phyloP scores from a whole-genome alignment of 208 protist species.

The Trypanosoma scelopori region DNA sequence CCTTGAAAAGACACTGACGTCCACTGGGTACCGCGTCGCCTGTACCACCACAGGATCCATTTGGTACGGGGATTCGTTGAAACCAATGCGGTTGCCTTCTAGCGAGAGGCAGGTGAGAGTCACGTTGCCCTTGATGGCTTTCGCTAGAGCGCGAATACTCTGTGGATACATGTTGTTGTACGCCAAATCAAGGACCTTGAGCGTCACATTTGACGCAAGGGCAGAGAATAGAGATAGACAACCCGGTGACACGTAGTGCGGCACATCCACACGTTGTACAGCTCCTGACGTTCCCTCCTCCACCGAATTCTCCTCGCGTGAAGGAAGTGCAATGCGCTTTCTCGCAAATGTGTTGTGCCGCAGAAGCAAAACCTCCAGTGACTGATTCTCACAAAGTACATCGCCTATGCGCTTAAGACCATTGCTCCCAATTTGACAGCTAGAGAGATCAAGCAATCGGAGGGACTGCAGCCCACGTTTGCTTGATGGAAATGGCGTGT shows the following conservation, averaged over 20 bases:
- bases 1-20: constrained; percentile 1
- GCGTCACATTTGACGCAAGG: constrained; percentile 45
- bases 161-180: constrained; percentile 58
- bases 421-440: constrained; percentile 58
- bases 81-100: constrained; percentile 69
- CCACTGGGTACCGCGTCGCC: constrained; percentile 24
- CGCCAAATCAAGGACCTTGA: constrained; percentile 63
- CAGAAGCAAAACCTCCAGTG: constrained; percentile 63
- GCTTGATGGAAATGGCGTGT: constrained; percentile 25
- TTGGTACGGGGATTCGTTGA: constrained; percentile 23
- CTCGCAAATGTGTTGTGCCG: constrained; percentile 66
- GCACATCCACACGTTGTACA: constrained; percentile 31
- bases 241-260: constrained; percentile 38
- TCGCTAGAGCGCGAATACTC: constrained; percentile 42
- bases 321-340: constrained; percentile 21
- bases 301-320: constrained; percentile 17
- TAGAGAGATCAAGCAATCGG: constrained; percentile 61
- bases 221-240: constrained; percentile 46
- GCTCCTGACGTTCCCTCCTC: constrained; percentile 22
- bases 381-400: constrained; percentile 48
- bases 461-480: constrained; percentile 67
- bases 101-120: constrained; percentile 49
- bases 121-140: constrained; percentile 42
- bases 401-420: constrained; percentile 54
- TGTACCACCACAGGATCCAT: constrained; percentile 23